These are phyloP conservation scores for Nemania diffusa DNA, from an alignment of 2,329 filamentous ascomycete genomes.

Conservation along the genomic window DNA sequence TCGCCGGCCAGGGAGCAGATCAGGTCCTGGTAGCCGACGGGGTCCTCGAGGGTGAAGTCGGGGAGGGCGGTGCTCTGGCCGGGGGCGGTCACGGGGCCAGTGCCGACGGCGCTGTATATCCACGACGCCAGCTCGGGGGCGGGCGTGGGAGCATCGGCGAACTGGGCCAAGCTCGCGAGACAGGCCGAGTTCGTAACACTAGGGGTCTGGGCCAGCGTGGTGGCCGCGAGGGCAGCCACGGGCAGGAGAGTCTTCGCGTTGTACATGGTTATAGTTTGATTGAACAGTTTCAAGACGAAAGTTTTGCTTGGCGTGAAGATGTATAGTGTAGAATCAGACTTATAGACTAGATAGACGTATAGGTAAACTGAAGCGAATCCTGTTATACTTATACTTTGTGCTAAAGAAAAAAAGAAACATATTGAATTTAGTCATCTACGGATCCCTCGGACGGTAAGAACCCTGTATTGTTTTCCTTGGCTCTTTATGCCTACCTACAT, in stretches of 20 bases:
- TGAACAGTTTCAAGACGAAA: background rate
- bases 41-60: conserved; percentile 21
- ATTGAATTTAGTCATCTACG: background rate
- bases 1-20: conserved; percentile 19
- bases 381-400: background rate
- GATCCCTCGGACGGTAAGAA: background rate
- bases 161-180: background rate
- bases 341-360: background rate
- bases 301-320: background rate
- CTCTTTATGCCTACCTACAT: background rate
- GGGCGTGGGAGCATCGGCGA: conserved; percentile 5
- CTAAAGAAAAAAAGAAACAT: background rate
- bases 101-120: background rate
- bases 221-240: conserved; percentile 17
- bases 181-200: background rate
- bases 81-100: conserved; percentile 4
- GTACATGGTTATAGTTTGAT: conserved; percentile 19
- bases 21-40: conserved; percentile 10
- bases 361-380: background rate
- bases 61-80: conserved; percentile 14
- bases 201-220: conserved; percentile 11
- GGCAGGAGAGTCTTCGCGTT: conserved; percentile 19
- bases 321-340: background rate
- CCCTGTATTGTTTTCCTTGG: background rate
- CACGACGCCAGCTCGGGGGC: conserved; percentile 2